These are phyloP conservation scores for Hirschfeldia incana DNA, from an alignment of 345 rosid genomes.

Conservation along the genomic window DNA sequence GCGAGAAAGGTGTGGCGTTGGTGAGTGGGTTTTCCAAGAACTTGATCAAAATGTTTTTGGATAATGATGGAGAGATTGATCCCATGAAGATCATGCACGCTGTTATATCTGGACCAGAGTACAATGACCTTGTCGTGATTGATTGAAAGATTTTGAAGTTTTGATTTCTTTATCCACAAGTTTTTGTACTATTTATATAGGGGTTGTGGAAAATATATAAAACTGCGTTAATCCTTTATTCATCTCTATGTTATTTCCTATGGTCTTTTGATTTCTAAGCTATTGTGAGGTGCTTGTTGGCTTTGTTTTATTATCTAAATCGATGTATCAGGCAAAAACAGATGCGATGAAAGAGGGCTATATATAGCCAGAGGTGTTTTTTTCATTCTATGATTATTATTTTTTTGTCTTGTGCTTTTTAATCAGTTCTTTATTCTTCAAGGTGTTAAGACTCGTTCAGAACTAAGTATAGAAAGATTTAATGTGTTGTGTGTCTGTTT, in stretches of 20 bases:
- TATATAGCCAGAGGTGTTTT: neutral
- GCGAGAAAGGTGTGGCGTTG: constrained; percentile 52
- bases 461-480: neutral
- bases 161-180: neutral
- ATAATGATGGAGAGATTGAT: constrained; percentile 40
- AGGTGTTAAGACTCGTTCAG: neutral
- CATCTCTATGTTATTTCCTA: neutral
- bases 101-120: constrained; percentile 51
- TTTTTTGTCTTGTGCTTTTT: neutral
- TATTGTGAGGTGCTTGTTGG: neutral
- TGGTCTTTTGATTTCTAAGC: neutral
- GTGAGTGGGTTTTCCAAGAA: constrained; percentile 76
- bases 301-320: neutral
- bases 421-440: neutral
- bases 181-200: too few relatives aligned
- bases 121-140: constrained; percentile 41
- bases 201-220: neutral
- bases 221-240: neutral
- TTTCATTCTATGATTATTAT: neutral
- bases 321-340: neutral
- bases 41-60: constrained; percentile 54
- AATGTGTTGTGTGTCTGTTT: too few relatives aligned
- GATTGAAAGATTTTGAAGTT: constrained; percentile 9
- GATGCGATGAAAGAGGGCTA: too few relatives aligned
- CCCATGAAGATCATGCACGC: constrained; percentile 48